Percentiles rank a stretch among this genome's conserved stretches.
These are phyloP conservation scores for Lepidopterella palustris DNA, from an alignment of 495 filamentous ascomycete species.

Conservation along the genomic window DNA sequence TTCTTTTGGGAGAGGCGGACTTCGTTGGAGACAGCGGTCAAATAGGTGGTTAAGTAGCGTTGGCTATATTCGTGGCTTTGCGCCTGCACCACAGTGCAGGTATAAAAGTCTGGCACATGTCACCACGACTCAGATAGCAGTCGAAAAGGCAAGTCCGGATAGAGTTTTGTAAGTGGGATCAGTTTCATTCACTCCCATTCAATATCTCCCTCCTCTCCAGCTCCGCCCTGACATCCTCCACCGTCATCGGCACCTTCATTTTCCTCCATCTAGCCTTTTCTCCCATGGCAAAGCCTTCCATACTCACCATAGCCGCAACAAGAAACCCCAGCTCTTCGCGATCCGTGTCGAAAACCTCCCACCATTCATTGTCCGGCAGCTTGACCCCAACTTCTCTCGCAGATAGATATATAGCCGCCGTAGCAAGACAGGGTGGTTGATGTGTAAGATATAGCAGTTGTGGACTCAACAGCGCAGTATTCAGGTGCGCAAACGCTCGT, in stretches of 20 bases:
- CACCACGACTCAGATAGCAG: too few species aligned
- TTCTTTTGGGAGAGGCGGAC: too few species aligned
- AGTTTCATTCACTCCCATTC: slow-evolving; percentile 10
- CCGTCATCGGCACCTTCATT: slow-evolving; percentile 39
- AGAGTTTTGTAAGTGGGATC: background rate
- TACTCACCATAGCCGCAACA: slow-evolving; percentile 77
- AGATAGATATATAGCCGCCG: slow-evolving; percentile 82
- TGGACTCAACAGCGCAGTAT: slow-evolving; percentile 74
- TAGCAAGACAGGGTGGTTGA: slow-evolving; percentile 78
- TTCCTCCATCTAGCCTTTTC: slow-evolving; percentile 48
- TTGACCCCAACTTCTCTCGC: slow-evolving; percentile 71
- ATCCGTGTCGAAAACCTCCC: slow-evolving; percentile 98
- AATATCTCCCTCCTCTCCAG: slow-evolving; percentile 49
- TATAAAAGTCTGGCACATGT: too few species aligned
- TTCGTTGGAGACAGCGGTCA: too few species aligned
- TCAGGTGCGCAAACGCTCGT: slow-evolving; percentile 68
- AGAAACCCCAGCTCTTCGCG: slow-evolving; percentile 91
- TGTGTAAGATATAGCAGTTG: slow-evolving; percentile 88
- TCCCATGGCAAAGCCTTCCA: slow-evolving; percentile 60
- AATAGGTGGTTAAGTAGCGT: too few species aligned
- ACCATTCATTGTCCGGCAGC: slow-evolving; percentile 80
- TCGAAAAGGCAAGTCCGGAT: too few species aligned
- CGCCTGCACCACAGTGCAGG: too few species aligned
- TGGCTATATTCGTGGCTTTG: too few species aligned
- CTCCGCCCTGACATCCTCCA: slow-evolving; percentile 54